phyloP scores from a whole-genome alignment of 2,329 filamentous ascomycete species.

The Aureobasidium vineae region DNA sequence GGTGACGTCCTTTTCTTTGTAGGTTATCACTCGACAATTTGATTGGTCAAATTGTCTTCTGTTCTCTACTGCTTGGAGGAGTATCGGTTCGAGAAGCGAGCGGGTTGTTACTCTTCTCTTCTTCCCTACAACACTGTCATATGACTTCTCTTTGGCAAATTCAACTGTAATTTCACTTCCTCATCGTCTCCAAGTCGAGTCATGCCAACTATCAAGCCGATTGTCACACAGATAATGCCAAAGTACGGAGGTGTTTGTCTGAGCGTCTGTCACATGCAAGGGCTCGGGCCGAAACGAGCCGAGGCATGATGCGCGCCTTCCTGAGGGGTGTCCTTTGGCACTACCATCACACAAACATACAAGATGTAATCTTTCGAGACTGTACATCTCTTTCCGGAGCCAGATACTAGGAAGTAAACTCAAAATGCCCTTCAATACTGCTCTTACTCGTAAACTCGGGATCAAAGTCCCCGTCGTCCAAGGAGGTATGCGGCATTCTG shows the following conservation, averaged over 20 bases:
- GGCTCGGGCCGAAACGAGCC: slow-evolving; percentile 5
- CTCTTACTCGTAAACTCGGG: slow-evolving; percentile 60
- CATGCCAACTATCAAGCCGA: background rate
- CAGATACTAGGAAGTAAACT: background rate
- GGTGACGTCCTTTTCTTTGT: background rate
- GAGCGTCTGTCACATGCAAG: slow-evolving; percentile 7
- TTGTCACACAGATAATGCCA: background rate
- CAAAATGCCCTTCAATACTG: slow-evolving; percentile 63
- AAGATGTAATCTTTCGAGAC: background rate
- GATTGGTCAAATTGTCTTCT: background rate
- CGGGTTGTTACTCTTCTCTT: background rate
- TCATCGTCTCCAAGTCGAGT: too few relatives aligned
- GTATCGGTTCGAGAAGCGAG: background rate
- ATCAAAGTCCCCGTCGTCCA: slow-evolving; percentile 74
- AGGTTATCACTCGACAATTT: background rate
- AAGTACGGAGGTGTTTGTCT: background rate
- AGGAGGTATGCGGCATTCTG: slow-evolving; percentile 54
- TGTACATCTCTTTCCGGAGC: background rate
- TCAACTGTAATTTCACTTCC: background rate
- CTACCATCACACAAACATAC: background rate
- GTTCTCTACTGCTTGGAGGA: background rate
- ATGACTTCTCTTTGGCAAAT: background rate
- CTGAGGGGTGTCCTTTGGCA: slow-evolving; percentile 9
- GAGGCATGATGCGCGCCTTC: slow-evolving; percentile 4
- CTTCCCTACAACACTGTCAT: background rate